Evolutionary conservation across 768 basidiomycete genomes (phyloP), one percentile per base, ranked within the genome.

Genomic region (Tricholoma sp.): DNA sequence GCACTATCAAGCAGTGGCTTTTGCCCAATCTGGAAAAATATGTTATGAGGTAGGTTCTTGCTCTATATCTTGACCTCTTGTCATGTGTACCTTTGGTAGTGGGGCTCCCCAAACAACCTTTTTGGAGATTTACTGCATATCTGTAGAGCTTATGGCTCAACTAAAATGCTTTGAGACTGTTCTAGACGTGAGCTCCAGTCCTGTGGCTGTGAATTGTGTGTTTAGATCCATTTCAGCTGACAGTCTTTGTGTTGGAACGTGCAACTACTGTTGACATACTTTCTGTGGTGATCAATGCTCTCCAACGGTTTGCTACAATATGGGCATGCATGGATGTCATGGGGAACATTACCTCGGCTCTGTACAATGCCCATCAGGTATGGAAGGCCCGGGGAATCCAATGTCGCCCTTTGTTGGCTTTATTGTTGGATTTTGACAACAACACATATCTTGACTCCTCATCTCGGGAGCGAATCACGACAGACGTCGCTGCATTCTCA

Each of bases 271-370:
- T 72, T 0, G 81, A 86, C 18, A 70, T 84, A 6, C 74, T 91
- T 28, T 74, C 76, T 3, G 80, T 81, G 0, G 79, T 89, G 1
- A 77, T 91, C n/a, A 84, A 88, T 59, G 84, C 83, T 4, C 75
- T 93, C n/a, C 80, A 83, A 57, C 82, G 86, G 6, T 86, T 86
- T 62, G 78, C 81, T 10, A 79, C 81, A 18, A 84, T 91, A 49
- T 93, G 89, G 90, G 80, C 81, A 11, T 89, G 86, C 57, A 89
- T 92, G 85, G 78, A 88, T 62, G 78, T 72, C 10, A 79, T 80
- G 58, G 72, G 73, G 17, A 70, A 64, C 0, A 84, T 92, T 52
- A 76, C 84, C 2, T 69, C 72, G 6, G 79, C 86, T 0, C 77
- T 93, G 20, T 82, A 84, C 62, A 68, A 75, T 29, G 80, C 85